Conservation (phyloP, 768 basidiomycete species). For the Ramaria rubella region DNA sequence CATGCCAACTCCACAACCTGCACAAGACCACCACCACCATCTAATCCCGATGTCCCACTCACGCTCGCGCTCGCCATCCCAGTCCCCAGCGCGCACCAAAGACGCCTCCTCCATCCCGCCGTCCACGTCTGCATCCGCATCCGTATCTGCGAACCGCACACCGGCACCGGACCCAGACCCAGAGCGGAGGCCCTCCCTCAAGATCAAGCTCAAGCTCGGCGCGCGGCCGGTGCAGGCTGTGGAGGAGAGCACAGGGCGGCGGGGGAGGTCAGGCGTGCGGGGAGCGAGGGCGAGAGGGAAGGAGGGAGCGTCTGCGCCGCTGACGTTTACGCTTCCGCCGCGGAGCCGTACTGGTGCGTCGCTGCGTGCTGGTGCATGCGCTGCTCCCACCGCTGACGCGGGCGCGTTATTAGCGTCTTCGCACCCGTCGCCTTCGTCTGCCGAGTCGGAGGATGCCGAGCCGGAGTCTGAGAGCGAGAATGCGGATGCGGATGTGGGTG, state of each 20-base stretch:
- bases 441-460: slow-evolving; percentile 29
- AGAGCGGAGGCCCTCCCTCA: slow-evolving; percentile 27
- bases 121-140: background rate
- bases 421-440: slow-evolving; percentile 7
- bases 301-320: background rate
- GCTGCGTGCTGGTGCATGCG: slow-evolving; percentile 6
- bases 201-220: slow-evolving; percentile 57
- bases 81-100: background rate
- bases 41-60: background rate
- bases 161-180: background rate
- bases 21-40: background rate
- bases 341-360: background rate
- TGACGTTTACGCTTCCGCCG: slow-evolving; percentile 7
- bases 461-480: slow-evolving; percentile 37
- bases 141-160: slow-evolving; percentile 1
- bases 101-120: background rate
- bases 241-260: background rate
- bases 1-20: background rate
- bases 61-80: slow-evolving; percentile 2
- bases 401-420: slow-evolving; percentile 19
- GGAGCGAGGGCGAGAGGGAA: background rate
- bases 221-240: slow-evolving; percentile 16
- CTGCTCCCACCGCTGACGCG: slow-evolving; percentile 15
- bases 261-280: background rate
- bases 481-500: slow-evolving; percentile 19